Evolutionary conservation across 75 land plant species (phyloP).

Genomic region (Larix kaempferi): DNA sequence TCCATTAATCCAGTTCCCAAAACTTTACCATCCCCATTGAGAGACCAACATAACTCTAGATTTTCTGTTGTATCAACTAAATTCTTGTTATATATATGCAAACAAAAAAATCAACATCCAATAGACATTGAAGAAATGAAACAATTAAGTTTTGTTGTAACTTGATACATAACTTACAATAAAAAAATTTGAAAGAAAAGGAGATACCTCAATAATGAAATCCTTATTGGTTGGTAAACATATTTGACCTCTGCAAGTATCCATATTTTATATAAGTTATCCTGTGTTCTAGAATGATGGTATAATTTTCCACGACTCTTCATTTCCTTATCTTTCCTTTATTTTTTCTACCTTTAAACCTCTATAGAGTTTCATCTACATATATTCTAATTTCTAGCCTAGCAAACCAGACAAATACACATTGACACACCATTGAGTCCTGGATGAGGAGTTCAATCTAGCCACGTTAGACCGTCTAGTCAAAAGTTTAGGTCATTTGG

Average conservation of each 20-base stretch:
- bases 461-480: conserved; percentile 87
- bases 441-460: conserved; percentile 95
- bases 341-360: background rate
- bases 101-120: background rate
- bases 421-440: conserved; percentile 70
- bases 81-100: conserved; percentile 16
- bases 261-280: background rate
- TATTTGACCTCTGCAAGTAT: conserved; percentile 79
- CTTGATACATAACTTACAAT: background rate
- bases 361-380: background rate
- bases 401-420: background rate
- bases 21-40: conserved; percentile 58
- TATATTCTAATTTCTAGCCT: background rate
- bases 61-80: conserved; percentile 40
- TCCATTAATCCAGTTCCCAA: conserved; percentile 56
- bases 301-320: background rate
- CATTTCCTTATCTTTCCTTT: background rate
- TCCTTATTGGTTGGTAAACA: conserved; percentile 83
- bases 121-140: background rate
- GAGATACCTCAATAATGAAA: conserved; percentile 69
- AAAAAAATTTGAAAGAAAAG: background rate
- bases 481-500: conserved; percentile 98
- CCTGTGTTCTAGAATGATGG: background rate
- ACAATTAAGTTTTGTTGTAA: background rate
- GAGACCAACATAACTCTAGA: conserved; percentile 60